A percentile compares a stretch with the other conserved stretches of the same genome.
Conservation (phyloP, 2,329 filamentous ascomycete genomes). For the Talaromyces funiculosus region DNA sequence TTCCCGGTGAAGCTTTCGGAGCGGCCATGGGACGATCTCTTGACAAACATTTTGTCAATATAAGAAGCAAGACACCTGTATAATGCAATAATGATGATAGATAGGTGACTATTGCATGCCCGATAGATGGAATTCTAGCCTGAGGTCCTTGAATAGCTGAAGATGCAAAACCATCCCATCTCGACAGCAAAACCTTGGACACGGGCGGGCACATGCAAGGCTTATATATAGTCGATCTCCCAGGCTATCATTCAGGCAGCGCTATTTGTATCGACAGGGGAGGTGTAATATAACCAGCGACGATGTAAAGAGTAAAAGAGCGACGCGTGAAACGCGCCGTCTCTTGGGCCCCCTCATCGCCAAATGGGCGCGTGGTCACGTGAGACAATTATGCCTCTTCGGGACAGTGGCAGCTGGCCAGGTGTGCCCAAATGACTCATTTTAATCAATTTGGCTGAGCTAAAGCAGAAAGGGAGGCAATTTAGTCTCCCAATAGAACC, state of each 20-base stretch:
- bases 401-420: background rate
- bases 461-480: background rate
- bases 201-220: background rate
- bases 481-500: background rate
- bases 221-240: slow-evolving; percentile 1
- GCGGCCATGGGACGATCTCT: slow-evolving; percentile 21
- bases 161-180: background rate
- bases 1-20: slow-evolving; percentile 35
- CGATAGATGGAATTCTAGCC: background rate
- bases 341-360: slow-evolving; percentile 24
- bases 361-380: slow-evolving; percentile 36
- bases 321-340: slow-evolving; percentile 21
- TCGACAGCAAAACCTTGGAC: background rate
- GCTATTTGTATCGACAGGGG: background rate
- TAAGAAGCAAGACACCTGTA: background rate
- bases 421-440: slow-evolving; percentile 5
- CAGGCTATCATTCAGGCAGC: background rate
- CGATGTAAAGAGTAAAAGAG: background rate
- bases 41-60: slow-evolving; percentile 15
- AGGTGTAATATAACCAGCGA: background rate
- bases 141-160: background rate
- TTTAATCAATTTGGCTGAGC: background rate
- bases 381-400: slow-evolving; percentile 16
- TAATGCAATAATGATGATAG: background rate
- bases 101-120: background rate